Evolutionary conservation across 2,329 filamentous ascomycete species (phyloP).

Genomic region (Epichloe hybrida): DNA sequence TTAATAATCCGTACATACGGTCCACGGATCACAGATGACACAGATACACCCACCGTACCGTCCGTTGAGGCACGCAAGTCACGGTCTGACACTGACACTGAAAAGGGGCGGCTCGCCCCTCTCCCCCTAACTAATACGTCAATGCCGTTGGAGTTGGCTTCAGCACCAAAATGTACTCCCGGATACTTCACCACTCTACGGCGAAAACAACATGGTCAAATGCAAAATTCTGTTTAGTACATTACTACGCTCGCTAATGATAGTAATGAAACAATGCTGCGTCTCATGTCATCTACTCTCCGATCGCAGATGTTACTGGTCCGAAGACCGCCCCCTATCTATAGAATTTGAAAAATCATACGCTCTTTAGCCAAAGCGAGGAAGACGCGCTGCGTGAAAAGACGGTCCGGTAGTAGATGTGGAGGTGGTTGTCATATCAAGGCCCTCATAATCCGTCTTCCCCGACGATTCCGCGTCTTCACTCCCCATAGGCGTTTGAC

Average conservation of each 20-base stretch:
- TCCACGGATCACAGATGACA: too few species aligned
- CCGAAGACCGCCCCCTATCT: too few species aligned
- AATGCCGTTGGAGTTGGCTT: background rate
- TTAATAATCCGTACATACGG: too few species aligned
- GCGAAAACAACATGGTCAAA: background rate
- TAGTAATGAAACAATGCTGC: background rate
- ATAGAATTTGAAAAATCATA: too few species aligned
- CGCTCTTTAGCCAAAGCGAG: conserved; percentile 32
- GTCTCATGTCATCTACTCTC: background rate
- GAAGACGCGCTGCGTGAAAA: conserved; percentile 47
- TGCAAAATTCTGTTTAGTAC: background rate
- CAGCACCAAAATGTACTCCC: background rate
- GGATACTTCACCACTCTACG: background rate
- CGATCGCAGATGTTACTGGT: too few species aligned
- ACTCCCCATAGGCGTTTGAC: too few species aligned
- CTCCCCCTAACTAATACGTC: background rate
- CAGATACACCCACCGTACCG: too few species aligned
- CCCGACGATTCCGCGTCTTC: background rate
- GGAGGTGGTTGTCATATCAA: background rate
- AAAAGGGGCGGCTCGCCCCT: background rate
- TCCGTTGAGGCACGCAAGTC: too few species aligned
- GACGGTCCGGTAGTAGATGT: conserved; percentile 8
- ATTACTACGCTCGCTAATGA: conserved; percentile 1
- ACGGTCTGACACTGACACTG: too few species aligned
- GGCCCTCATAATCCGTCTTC: background rate